phyloP scores from a whole-genome alignment of 164 flowering plant species.

The Aristolochia contorta region DNA sequence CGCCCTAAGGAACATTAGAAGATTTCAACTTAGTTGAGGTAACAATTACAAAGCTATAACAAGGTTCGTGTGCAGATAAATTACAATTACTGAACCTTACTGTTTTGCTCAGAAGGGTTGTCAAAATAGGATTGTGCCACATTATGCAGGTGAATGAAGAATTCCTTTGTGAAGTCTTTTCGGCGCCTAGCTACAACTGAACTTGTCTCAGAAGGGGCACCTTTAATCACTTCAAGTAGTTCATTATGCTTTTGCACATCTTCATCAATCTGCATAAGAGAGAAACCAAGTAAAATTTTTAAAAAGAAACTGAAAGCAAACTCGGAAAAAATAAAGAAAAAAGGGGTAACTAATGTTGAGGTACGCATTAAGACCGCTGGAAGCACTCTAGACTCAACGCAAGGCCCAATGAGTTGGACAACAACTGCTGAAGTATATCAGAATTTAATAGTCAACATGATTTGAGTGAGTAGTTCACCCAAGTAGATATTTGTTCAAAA shows the following conservation, averaged over 20 bases:
- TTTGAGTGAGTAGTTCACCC: too few species aligned
- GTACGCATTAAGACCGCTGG: neutral
- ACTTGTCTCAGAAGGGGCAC: constrained; percentile 37
- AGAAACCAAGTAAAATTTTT: neutral
- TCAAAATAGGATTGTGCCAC: constrained; percentile 74
- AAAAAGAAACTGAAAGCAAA: constrained; percentile 1
- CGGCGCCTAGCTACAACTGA: constrained; percentile 69
- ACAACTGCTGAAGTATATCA: neutral
- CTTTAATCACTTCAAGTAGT: constrained; percentile 52
- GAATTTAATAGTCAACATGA: too few species aligned
- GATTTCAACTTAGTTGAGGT: neutral
- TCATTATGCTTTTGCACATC: constrained; percentile 85
- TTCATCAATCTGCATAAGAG: constrained; percentile 55
- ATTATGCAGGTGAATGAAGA: constrained; percentile 70
- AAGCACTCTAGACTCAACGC: neutral
- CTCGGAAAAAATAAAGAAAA: neutral
- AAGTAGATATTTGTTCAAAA: neutral
- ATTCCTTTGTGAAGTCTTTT: constrained; percentile 88
- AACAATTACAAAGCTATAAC: too few species aligned
- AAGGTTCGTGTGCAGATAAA: too few species aligned
- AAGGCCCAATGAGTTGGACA: neutral
- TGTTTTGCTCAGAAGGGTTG: constrained; percentile 57
- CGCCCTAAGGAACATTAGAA: neutral
- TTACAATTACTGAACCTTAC: constrained; percentile 25
- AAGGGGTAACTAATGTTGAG: neutral